Percentiles rank a stretch among this genome's conserved stretches.
phyloP scores from a whole-genome alignment of 2,329 filamentous ascomycete genomes.

The Monosporascus sp. region DNA sequence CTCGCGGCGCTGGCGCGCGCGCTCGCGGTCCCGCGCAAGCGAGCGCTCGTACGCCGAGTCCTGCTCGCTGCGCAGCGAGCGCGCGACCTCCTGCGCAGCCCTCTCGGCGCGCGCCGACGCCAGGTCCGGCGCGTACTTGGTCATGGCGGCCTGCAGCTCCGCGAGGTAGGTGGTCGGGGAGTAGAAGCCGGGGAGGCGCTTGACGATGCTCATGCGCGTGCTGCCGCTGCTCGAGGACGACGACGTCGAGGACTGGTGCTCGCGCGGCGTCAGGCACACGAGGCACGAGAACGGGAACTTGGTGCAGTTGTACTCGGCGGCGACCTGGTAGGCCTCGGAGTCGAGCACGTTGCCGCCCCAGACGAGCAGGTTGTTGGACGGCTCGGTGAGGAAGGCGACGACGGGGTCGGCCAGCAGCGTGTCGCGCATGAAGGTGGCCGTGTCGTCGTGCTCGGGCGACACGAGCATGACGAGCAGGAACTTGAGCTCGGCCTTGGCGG shows the following conservation, averaged over 20 bases:
- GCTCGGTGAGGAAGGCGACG: slow-evolving; percentile 65
- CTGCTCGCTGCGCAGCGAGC: slow-evolving; percentile 79
- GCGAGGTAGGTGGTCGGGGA: slow-evolving; percentile 65
- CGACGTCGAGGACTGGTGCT: slow-evolving; percentile 38
- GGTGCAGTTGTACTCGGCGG: slow-evolving; percentile 79
- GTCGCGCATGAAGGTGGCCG: slow-evolving; percentile 70
- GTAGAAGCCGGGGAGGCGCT: slow-evolving; percentile 69
- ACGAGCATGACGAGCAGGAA: slow-evolving; percentile 85
- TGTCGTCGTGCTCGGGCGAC: slow-evolving; percentile 94
- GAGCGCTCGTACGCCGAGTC: slow-evolving; percentile 92
- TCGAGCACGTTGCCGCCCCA: slow-evolving; percentile 94
- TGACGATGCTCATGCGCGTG: slow-evolving; percentile 85
- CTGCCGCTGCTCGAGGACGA: slow-evolving; percentile 45
- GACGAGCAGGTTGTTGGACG: slow-evolving; percentile 72
- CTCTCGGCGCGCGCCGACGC: slow-evolving; percentile 69
- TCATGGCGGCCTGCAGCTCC: slow-evolving; percentile 68
- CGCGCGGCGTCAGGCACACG: slow-evolving; percentile 80
- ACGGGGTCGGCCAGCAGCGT: slow-evolving; percentile 76
- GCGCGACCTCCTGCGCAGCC: slow-evolving; percentile 73
- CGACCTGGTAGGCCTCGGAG: slow-evolving; percentile 89
- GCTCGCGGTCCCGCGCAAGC: slow-evolving; percentile 79
- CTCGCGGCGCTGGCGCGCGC: slow-evolving; percentile 69
- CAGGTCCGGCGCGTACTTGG: slow-evolving; percentile 70
- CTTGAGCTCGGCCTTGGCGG: slow-evolving; percentile 85
- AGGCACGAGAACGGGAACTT: slow-evolving; percentile 88